Percentiles rank a stretch among this genome's conserved stretches.
Evolutionary conservation across 2,329 filamentous ascomycete species (phyloP).

Genomic region (Polychaeton citri): DNA sequence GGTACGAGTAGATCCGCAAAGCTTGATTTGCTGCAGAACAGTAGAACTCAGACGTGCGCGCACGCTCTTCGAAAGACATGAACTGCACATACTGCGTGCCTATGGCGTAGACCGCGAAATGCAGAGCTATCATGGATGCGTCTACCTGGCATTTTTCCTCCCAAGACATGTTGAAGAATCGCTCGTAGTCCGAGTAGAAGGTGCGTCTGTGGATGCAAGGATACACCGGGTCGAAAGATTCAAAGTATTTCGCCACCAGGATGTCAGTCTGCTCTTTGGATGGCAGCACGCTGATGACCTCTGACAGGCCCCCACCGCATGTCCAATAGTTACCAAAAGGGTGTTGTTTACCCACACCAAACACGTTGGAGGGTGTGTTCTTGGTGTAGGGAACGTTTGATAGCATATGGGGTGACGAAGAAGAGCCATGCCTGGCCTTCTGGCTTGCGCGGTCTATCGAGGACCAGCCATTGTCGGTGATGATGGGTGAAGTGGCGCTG

Average conservation of each 20-base stretch:
- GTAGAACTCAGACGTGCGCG: slow-evolving; percentile 70
- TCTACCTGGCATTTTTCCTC: slow-evolving; percentile 50
- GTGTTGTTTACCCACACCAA: slow-evolving; percentile 67
- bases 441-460: slow-evolving; percentile 10
- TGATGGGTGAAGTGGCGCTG: slow-evolving; percentile 10
- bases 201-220: slow-evolving; percentile 65
- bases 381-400: slow-evolving; percentile 62
- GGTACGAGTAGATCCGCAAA: slow-evolving; percentile 59
- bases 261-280: slow-evolving; percentile 65
- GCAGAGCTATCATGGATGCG: slow-evolving; percentile 55
- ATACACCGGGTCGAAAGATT: slow-evolving; percentile 63
- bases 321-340: slow-evolving; percentile 81
- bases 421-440: slow-evolving; percentile 9
- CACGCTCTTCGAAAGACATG: slow-evolving; percentile 45
- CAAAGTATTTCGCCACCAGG: slow-evolving; percentile 42
- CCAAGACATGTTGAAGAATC: slow-evolving; percentile 54
- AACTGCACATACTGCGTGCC: slow-evolving; percentile 63
- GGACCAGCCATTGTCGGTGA: slow-evolving; percentile 16
- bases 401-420: slow-evolving; percentile 42
- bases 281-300: slow-evolving; percentile 63
- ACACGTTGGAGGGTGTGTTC: slow-evolving; percentile 61
- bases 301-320: slow-evolving; percentile 58
- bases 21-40: slow-evolving; percentile 66
- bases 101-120: slow-evolving; percentile 65
- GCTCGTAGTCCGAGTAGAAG: slow-evolving; percentile 66